Evolutionary conservation across 73 alveolate genomes (phyloP), one percentile per base, ranked within the genome.

Genomic region (Symbiodinium pilosum): DNA sequence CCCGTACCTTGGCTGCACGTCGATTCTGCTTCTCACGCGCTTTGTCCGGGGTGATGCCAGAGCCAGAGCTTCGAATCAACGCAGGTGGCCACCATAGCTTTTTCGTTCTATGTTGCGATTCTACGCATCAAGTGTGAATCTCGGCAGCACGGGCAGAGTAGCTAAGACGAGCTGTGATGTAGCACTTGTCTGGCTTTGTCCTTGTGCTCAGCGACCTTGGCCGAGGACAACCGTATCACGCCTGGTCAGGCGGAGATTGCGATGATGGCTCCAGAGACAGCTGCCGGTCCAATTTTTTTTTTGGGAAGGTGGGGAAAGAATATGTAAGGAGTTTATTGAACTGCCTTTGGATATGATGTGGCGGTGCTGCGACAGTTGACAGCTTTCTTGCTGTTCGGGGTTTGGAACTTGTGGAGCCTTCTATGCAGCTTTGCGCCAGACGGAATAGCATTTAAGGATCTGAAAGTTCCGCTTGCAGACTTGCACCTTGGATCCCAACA

Each of bases 191-290:
- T n/a, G n/a, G n/a, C n/a, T n/a, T n/a, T n/a, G n/a, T n/a, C n/a
- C n/a, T n/a, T n/a, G n/a, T n/a, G n/a, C n/a, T n/a, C n/a, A n/a
- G n/a, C n/a, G n/a, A n/a, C n/a, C n/a, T n/a, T n/a, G n/a, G 44
- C 85, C 44, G 44, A 73, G 85, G 85, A 73, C 85, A 34, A 11
- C 43, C 85, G 85, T 30, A 73, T 73, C 85, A 73, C 85, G 12
- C 85, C 85, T 3, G 85, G 85, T 26, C 85, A 73, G 43, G 85
- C 85, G 24, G 85, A 73, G 43, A 43, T 73, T n/a, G 85, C 85
- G 30, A 73, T 73, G 85, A 73, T 73, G 85, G 85, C 85, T 16
- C 44, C 44, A 26, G 44, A n/a, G 34, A 73, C 85, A 2, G 85
- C 18, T 42, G 34, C 85, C 1, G n/a, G 85, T 14, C 41, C n/a